phyloP scores from a whole-genome alignment of 1,284 basidiomycete species.

The Sanguinoderma infundibulare region DNA sequence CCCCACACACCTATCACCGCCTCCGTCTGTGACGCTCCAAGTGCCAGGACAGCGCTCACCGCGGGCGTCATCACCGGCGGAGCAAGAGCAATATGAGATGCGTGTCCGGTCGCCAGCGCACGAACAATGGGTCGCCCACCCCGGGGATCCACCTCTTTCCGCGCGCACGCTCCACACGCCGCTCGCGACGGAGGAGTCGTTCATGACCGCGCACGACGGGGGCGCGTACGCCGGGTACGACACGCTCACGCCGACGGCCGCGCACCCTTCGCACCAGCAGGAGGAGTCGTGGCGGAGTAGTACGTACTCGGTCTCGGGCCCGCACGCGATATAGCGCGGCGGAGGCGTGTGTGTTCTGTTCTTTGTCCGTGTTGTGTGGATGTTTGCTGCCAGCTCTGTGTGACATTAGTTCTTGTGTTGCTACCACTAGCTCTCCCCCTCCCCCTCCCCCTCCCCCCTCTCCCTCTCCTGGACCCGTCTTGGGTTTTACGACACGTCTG shows the following conservation, averaged over 20 bases:
- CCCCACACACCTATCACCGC: constrained; percentile 17
- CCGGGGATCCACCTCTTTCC: neutral
- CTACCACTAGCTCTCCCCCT: constrained; percentile 5
- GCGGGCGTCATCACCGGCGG: constrained; percentile 15
- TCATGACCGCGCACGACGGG: constrained; percentile 23
- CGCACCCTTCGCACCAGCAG: constrained; percentile 12
- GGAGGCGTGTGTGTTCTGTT: neutral
- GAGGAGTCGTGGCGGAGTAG: constrained; percentile 28
- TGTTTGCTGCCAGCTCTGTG: constrained; percentile 13
- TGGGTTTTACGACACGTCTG: constrained; percentile 3
- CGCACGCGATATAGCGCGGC: constrained; percentile 23
- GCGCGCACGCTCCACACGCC: constrained; percentile 16
- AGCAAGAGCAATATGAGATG: constrained; percentile 57
- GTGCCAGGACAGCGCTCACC: constrained; percentile 21
- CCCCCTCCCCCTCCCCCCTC: neutral
- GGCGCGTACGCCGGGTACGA: constrained; percentile 13
- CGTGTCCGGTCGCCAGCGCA: constrained; percentile 42
- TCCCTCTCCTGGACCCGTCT: neutral
- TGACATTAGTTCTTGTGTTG: constrained; percentile 24
- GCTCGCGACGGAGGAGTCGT: constrained; percentile 22
- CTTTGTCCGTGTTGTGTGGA: constrained; percentile 1
- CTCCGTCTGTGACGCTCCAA: constrained; percentile 19
- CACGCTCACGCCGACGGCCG: neutral
- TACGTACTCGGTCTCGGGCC: constrained; percentile 26
- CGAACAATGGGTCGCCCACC: constrained; percentile 26